Evolutionary conservation across 306 rosid species (phyloP).

Genomic region (Parietaria judaica): DNA sequence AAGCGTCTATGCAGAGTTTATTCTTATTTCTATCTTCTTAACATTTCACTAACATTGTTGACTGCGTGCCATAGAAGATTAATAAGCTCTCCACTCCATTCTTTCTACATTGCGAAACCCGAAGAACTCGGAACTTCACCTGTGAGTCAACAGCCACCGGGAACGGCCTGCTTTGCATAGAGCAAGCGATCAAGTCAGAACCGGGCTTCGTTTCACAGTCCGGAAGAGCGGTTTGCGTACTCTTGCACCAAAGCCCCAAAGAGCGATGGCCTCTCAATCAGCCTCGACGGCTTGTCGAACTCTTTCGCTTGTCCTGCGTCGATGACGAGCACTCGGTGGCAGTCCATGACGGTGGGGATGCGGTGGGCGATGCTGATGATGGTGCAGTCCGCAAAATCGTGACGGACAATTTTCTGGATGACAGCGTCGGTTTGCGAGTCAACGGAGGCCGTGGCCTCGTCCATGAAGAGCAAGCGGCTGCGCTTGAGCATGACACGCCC

Average conservation of each 20-base stretch:
- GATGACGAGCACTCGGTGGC: constrained; percentile 65
- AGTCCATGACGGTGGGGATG: constrained; percentile 96
- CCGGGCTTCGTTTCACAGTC: constrained; percentile 22
- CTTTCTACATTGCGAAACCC: too few species aligned
- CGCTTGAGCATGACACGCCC: constrained; percentile 90
- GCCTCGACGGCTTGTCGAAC: constrained; percentile 65
- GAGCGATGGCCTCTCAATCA: constrained; percentile 65
- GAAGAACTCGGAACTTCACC: too few species aligned
- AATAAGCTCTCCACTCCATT: too few species aligned
- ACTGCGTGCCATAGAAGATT: too few species aligned
- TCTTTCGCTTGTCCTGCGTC: constrained; percentile 87
- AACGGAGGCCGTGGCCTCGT: constrained; percentile 94
- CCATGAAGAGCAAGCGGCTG: constrained; percentile 83
- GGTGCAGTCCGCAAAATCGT: constrained; percentile 76
- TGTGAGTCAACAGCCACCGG: too few species aligned
- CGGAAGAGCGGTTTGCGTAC: constrained; percentile 73
- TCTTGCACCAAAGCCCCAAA: constrained; percentile 86
- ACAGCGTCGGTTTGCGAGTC: constrained; percentile 93
- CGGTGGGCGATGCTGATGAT: constrained; percentile 97
- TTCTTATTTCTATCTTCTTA: too few species aligned
- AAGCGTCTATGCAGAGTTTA: too few species aligned
- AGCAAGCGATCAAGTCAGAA: not conserved
- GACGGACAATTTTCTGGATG: constrained; percentile 78
- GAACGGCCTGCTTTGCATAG: not conserved
- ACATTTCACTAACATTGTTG: too few species aligned